Evolutionary conservation across 2,329 filamentous ascomycete genomes (phyloP), one percentile per base, ranked within the genome.

Genomic region (Paraphoma sp.): DNA sequence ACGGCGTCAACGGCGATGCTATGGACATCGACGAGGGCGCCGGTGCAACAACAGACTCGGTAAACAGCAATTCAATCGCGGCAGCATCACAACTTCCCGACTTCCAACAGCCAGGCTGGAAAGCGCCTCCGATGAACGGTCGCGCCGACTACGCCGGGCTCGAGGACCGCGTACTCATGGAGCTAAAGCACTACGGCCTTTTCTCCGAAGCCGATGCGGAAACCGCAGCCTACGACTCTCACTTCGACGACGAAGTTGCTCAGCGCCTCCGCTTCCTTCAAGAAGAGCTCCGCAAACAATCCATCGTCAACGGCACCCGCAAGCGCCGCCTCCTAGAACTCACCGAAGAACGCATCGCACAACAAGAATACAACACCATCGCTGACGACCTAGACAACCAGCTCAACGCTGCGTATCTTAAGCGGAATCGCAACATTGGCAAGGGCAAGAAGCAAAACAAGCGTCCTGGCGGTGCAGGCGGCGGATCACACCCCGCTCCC

Each of bases 341-440:
- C 29, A 92, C 95, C 7, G 90, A 93, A 67, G 93, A 97, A 74
- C 89, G 92, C 63, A 94, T 99, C 87, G 95, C 95, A 0, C 89
- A 95, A 79, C 95, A 99, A 73, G 95, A 99, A 75, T 99, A 97
- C 81, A 90, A 89, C 75, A 97, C 93, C 53, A 99, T 99, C 67
- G 89, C 96, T 48, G 95, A 99, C 74, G 95, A 99, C 75, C 87
- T 99, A 18, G 95, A 99, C 81, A 88, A 89, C 42, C 95, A 98
- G 74, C 93, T 98, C 42, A 93, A 98, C 72, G 89, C 92, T 49
- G 94, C 95, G 3, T 99, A 98, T 72, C 87, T 96, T 44, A 99
- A 99, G 80, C 90, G 95, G 23, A 98, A 94, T 29, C 88, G 95
- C 45, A 97, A 92, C 0, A 89, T 98, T 79, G 92, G 93, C 75